Evolutionary conservation across 192 early-diverging fungal species (phyloP).

Genomic region (Linnemannia exigua): DNA sequence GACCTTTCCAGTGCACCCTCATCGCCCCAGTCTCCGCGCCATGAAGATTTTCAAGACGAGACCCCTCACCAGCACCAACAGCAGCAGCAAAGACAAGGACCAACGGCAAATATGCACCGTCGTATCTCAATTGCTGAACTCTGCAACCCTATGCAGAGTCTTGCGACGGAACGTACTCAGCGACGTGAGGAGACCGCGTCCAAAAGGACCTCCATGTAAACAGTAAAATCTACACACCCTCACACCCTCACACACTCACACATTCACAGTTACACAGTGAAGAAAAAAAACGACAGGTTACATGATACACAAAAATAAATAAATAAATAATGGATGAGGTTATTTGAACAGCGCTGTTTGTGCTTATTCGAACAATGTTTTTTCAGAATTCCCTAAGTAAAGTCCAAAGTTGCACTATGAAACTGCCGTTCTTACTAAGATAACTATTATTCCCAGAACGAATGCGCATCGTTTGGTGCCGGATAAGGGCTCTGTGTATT

Average conservation of each 20-base stretch:
- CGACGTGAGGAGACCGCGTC: not conserved
- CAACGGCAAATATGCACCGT: constrained; percentile 37
- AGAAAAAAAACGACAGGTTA: not conserved
- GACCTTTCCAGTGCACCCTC: constrained; percentile 44
- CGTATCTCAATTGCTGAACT: constrained; percentile 56
- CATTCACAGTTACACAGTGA: not conserved
- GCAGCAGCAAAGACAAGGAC: not conserved
- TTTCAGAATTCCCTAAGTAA: no score
- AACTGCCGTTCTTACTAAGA: no score
- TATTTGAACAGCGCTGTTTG: no score
- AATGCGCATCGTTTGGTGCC: no score
- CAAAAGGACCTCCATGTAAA: constrained; percentile 8
- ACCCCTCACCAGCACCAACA: constrained; percentile 10
- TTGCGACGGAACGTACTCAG: constrained; percentile 37
- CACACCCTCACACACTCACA: not conserved
- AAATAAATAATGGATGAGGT: no score
- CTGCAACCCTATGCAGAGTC: constrained; percentile 53
- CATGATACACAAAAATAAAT: not conserved
- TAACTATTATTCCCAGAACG: no score
- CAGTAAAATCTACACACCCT: not conserved
- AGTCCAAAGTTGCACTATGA: no score
- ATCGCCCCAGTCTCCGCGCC: constrained; percentile 11
- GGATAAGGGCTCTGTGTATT: no score
- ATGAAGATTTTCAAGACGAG: constrained; percentile 17
- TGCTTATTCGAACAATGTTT: no score